Base-by-base conservation (phyloP, 257 asterid species). In the Voacanga thouarsii region DNA sequence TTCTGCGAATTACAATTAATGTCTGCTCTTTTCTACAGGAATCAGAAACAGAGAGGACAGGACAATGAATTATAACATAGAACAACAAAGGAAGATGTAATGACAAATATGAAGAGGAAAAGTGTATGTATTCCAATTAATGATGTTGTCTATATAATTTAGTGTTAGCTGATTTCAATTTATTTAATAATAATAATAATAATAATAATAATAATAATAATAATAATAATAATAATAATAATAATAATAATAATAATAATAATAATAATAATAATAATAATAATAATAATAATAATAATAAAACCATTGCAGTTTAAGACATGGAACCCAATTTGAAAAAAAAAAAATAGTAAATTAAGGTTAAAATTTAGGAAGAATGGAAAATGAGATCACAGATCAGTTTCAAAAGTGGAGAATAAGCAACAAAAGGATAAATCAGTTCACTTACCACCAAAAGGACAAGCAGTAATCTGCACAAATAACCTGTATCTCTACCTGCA, bases 391-490 rank as follows among this genome's bases (percentile, higher is more conserved):
- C 37, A 45, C 72, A 72, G 80, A 85, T 85, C 75, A 47, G 68
- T 6, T 28, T 26, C 19, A 47, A 69, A 56, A 75, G 37, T 70
- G 60, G 56, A 61, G 53, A 55, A 33, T 33, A 14, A 24, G 37
- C 6, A 50, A 49, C 67, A 44, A 68, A 69, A 28, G 26, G 56
- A 55, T 43, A 64, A 71, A 59, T 51, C 64, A 37, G 12, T 37
- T 45, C 9, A 82, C 98, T 85, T 81, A 96, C 99, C 99, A 93
- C 97, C 97, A 96, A 39, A 96, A 75, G 59, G 98, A 73, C 79
- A 93, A 80, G 86, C 98, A 96, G 82, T 97, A 96, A 90, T 93
- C 99, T 96, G 97, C 93, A 11, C 71, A 72, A 43, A n/a, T n/a
- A n/a, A n/a, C n/a, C 15, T 23, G 7, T 7, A 19, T 39, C 1